Evolutionary conservation across 1,284 basidiomycete genomes (phyloP).

Genomic region (Microbotryum intermedium): DNA sequence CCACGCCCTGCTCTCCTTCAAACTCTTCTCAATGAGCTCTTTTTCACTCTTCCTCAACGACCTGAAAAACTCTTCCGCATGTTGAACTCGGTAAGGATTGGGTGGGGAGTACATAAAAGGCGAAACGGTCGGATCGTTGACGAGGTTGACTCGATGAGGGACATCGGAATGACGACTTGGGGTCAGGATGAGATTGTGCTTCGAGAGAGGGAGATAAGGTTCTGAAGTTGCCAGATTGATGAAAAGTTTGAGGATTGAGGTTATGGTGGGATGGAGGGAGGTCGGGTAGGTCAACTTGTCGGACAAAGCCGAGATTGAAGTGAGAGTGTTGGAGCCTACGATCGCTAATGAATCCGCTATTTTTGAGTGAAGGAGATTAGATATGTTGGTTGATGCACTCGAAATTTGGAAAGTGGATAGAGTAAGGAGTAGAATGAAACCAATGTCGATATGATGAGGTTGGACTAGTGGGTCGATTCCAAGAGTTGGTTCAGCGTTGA

Average conservation of each 20-base stretch:
- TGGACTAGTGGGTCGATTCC: neutral
- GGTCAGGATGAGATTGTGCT: neutral
- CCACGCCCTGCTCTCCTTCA: too few relatives aligned
- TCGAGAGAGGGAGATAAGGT: neutral
- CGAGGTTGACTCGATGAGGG: neutral
- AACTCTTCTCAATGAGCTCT: too few relatives aligned
- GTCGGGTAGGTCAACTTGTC: neutral
- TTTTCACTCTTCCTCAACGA: too few relatives aligned
- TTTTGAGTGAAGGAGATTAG: neutral
- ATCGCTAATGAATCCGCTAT: neutral
- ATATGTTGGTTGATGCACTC: too few relatives aligned
- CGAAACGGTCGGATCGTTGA: neutral
- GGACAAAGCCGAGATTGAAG: neutral
- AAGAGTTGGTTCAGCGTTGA: too few relatives aligned
- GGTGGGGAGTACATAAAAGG: neutral
- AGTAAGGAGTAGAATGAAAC: neutral
- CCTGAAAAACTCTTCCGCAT: neutral
- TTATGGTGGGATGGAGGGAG: neutral
- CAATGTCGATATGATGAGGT: neutral
- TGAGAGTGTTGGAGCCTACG: neutral
- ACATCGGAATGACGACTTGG: neutral
- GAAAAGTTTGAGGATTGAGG: neutral
- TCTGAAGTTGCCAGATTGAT: neutral
- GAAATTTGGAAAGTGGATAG: too few relatives aligned
- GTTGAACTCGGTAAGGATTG: neutral